These are phyloP conservation scores for Pichia sp. DNA, from an alignment of 1,139 yeast genomes.

Conservation along the genomic window DNA sequence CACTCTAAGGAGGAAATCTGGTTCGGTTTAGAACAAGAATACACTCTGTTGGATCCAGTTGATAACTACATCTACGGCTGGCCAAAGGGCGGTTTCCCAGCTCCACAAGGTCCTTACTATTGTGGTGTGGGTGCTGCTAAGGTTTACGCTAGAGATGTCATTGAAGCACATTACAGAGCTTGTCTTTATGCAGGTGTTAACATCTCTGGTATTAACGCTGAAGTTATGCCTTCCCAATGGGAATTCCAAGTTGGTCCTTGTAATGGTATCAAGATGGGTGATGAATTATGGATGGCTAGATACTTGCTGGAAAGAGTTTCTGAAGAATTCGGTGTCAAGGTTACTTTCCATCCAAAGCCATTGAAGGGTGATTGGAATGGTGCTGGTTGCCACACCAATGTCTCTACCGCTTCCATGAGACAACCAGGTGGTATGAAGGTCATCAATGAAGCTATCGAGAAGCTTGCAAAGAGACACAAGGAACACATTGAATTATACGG, in stretches of 20 bases:
- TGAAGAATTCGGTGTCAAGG: constrained; percentile 98
- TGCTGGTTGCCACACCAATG: constrained; percentile 99
- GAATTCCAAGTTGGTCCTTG: constrained; percentile 99
- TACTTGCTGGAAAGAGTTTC: constrained; percentile 90
- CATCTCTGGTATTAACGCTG: constrained; percentile 97
- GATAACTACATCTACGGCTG: constrained; percentile 90
- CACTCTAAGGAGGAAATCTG: constrained; percentile 81
- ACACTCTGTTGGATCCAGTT: constrained; percentile 83
- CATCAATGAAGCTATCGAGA: constrained; percentile 88
- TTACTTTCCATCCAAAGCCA: constrained; percentile 99
- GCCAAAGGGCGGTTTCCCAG: constrained; percentile 99
- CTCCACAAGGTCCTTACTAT: constrained; percentile 99
- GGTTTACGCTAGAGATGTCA: constrained; percentile 96
- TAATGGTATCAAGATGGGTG: constrained; percentile 93
- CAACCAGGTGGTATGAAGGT: constrained; percentile 90
- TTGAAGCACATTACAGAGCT: constrained; percentile 99
- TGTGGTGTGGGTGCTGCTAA: constrained; percentile 99
- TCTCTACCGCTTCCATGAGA: constrained; percentile 89
- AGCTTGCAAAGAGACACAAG: constrained; percentile 91
- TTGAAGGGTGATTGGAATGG: constrained; percentile 99
- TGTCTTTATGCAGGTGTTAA: constrained; percentile 86
- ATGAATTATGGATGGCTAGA: constrained; percentile 94
- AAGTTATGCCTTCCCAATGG: constrained; percentile 99
- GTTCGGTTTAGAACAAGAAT: constrained; percentile 99
- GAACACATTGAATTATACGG: constrained; percentile 97